A percentile compares a stretch with the other conserved stretches of the same genome.
phyloP scores from a whole-genome alignment of 306 rosid species.

The Comarum palustre region DNA sequence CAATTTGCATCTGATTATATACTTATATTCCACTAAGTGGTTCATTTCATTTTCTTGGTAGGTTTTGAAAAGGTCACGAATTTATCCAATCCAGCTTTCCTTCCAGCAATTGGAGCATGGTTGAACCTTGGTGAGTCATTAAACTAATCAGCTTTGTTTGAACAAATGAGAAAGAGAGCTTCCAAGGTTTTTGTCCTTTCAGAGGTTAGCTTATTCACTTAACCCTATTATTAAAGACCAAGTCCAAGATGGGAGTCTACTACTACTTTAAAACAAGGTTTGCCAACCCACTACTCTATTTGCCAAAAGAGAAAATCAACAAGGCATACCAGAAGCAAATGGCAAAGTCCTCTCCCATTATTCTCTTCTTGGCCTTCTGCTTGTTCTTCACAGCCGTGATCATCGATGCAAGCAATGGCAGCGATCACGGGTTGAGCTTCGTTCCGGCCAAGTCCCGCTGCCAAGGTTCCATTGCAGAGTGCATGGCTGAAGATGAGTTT shows the following conservation, averaged over 20 bases:
- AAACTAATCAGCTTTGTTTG: conserved; percentile 14
- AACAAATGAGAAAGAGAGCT: conserved; percentile 19
- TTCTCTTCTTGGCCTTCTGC: conserved; percentile 26
- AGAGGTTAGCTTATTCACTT: conserved; percentile 21
- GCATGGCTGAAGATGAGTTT: conserved; percentile 48
- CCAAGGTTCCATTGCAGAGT: conserved; percentile 63
- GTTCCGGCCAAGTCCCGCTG: conserved; percentile 36
- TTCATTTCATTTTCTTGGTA: conserved; percentile 60
- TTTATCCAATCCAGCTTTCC: conserved; percentile 41
- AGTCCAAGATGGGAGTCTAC: conserved; percentile 6
- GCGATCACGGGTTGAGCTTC: conserved; percentile 37
- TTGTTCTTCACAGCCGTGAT: conserved; percentile 28
- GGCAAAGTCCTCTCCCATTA: conserved; percentile 29
- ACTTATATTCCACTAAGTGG: conserved; percentile 13
- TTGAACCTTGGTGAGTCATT: conserved; percentile 41
- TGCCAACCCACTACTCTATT: conserved; percentile 20
- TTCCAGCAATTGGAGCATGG: conserved; percentile 37
- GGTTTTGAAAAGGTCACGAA: conserved; percentile 54
- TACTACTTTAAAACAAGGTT: conserved; percentile 39
- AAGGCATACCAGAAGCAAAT: conserved; percentile 23
- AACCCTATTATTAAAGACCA: not conserved
- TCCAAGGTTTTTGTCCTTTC: not conserved
- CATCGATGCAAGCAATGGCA: conserved; percentile 17
- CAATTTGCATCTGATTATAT: not conserved
- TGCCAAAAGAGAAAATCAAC: conserved; percentile 15